Percentiles rank a stretch among this genome's conserved stretches.
These are phyloP conservation scores for Suhomyces kunorum DNA, from an alignment of 1,139 yeast genomes.

Conservation along the genomic window DNA sequence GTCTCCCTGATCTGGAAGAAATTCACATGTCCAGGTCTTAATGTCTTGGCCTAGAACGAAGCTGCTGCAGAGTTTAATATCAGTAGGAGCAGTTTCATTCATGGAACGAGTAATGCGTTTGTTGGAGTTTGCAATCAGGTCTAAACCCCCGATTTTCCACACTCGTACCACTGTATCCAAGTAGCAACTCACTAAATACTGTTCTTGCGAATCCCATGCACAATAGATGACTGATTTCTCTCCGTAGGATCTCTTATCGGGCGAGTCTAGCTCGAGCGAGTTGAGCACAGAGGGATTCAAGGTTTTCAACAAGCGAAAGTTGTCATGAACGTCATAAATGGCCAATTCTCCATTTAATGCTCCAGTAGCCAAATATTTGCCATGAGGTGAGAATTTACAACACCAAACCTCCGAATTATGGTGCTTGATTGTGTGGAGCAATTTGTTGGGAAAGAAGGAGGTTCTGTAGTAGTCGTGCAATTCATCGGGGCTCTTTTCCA, in stretches of 20 bases:
- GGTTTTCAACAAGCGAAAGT: conserved; percentile 47
- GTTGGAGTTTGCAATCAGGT: conserved; percentile 26
- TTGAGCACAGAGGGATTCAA: conserved; percentile 38
- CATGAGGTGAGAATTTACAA: conserved; percentile 74
- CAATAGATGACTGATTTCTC: conserved; percentile 59
- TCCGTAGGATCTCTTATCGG: conserved; percentile 23
- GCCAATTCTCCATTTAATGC: conserved; percentile 67
- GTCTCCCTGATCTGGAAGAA: conserved; percentile 50
- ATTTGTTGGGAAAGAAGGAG: conserved; percentile 48
- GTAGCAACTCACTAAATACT: conserved; percentile 66
- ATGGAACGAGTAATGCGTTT: conserved; percentile 29
- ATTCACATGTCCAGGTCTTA: conserved; percentile 68
- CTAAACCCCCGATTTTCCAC: conserved; percentile 56
- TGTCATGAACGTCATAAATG: conserved; percentile 63
- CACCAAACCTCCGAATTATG: conserved; percentile 87
- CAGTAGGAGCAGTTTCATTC: conserved; percentile 15
- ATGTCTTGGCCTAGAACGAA: conserved; percentile 45
- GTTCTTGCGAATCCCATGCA: conserved; percentile 74
- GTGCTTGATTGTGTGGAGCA: conserved; percentile 41
- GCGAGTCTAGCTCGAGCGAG: conserved; percentile 28
- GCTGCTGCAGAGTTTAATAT: conserved; percentile 31
- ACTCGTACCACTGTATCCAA: conserved; percentile 65
- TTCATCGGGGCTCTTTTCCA: conserved; percentile 11
- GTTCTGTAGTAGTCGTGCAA: conserved; percentile 14
- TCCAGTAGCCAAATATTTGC: conserved; percentile 72